Evolutionary conservation across 2,329 filamentous ascomycete species (phyloP), one percentile per base, ranked within the genome.

Genomic region (Exophiala phaeomuriformis): DNA sequence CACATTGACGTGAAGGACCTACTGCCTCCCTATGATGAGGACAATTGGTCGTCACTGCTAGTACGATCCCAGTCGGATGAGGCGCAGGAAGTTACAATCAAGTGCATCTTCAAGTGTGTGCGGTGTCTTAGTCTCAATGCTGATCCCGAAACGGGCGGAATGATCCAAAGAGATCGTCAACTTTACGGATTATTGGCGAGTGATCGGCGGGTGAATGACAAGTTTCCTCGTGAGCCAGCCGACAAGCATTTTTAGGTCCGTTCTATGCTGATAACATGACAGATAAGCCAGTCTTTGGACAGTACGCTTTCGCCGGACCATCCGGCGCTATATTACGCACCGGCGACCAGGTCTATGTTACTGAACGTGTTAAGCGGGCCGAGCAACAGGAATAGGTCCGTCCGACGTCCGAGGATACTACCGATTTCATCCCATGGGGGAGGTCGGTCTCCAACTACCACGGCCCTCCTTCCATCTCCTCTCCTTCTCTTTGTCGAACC

Each of bases 241-340:
- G 44, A 19, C 12, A 4, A 7, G 8, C n/a, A n/a, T n/a, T n/a
- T n/a, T n/a, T n/a, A n/a, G n/a, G n/a, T n/a, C n/a, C n/a, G n/a
- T 35, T 12, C 27, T 12, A 3, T 42, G 3, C 33, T 52, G 47
- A 52, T 50, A 9, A n/a, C n/a, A 27, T 6, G 29, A 42, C 39
- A 59, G 55, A 61, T 36, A 61, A 61, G 39, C 59, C 59, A 19
- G 59, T 61, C 9, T 61, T 61, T 37, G 59, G 59, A n/a, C 59
- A 61, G 42, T 61, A 61, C 42, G 59, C 55, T 29, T 61, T 61
- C 33, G 59, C 57, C 4, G 59, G 59, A 2, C 59, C 59, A n/a
- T 59, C 59, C 2, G 59, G 59, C 43, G 59, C 59, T 31, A 55
- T 61, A 32, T 33, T 61, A 27, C 57, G 59, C 3, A 60, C 53